phyloP scores from a whole-genome alignment of 2,329 filamentous ascomycete genomes.

The Fusarium sp. region DNA sequence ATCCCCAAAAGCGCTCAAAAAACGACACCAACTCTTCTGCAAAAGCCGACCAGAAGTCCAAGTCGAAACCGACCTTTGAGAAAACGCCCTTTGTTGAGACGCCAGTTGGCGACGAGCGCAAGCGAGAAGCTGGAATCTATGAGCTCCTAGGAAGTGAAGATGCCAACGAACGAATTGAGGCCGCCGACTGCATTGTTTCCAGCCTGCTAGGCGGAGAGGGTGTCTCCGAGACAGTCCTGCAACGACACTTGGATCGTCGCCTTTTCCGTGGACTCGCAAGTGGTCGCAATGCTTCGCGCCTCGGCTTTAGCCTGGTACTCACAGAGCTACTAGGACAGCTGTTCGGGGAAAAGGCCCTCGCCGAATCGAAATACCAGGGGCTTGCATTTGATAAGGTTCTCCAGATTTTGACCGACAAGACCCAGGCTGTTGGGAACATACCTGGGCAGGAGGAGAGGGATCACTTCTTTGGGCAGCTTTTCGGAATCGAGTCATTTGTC shows the following conservation, averaged over 20 bases:
- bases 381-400: constrained; percentile 66
- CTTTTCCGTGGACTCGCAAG: constrained; percentile 90
- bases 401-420: constrained; percentile 64
- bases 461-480: constrained; percentile 83
- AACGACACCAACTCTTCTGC: constrained; percentile 38
- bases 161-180: constrained; percentile 62
- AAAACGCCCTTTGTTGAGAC: constrained; percentile 61
- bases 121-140: constrained; percentile 67
- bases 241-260: constrained; percentile 69
- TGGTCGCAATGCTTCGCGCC: constrained; percentile 84
- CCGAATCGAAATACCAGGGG: constrained; percentile 58
- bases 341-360: constrained; percentile 62
- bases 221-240: constrained; percentile 62
- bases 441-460: constrained; percentile 83
- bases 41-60: constrained; percentile 34
- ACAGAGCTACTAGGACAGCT: constrained; percentile 81
- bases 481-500: constrained; percentile 86
- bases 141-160: constrained; percentile 69
- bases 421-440: constrained; percentile 61
- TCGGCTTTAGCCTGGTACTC: constrained; percentile 89
- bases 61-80: constrained; percentile 45
- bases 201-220: constrained; percentile 61
- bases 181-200: constrained; percentile 66
- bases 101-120: constrained; percentile 61
- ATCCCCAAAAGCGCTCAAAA: constrained; percentile 48